Evolutionary conservation across 306 rosid genomes (phyloP), one percentile per base, ranked within the genome.

Genomic region (Prunus fruticosa): DNA sequence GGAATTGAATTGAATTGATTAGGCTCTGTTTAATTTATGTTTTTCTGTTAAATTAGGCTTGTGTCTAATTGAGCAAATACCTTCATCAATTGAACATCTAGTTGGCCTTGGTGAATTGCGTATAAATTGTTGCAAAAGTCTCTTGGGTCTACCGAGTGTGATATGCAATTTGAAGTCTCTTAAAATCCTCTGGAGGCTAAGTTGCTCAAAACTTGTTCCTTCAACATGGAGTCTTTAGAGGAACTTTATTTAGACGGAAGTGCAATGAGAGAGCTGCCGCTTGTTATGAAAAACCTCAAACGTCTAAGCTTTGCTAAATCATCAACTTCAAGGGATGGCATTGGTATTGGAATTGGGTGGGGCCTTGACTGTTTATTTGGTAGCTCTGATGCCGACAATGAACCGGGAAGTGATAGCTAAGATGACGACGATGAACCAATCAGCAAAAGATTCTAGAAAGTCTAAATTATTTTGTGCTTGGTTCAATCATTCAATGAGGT

Each of bases 161-260:
- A 25, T 25, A 25, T 25, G 27, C 27, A 25, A 25, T 25, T 25
- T 25, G 27, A 25, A 25, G 49, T 73, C 74, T 73, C 69, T 73
- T 51, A 4, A 5, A 30, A 14, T 8, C 3, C 71, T 79, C 3
- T 0, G 66, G 56, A 5, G 57, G 11, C 1, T 6, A 0, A 51
- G 69, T 18, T 73, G 78, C 73, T 65, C 32, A 23, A 73, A 20
- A 11, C 18, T 66, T 1, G 30, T n/a, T n/a, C n/a, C n/a, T n/a
- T n/a, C n/a, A 45, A 73, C 2, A 28, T 28, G 30, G 30, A 28
- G 27, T 16, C 53, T 34, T n/a, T 73, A n/a, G 68, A 9, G 45
- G 15, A 11, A 16, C 22, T 56, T 4, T 4, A 9, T 2, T 19
- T 57, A 3, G 30, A 28, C 22, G 20, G 13, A 54, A 27, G 54